phyloP scores from a whole-genome alignment of 371 early-diverging fungal genomes.

The Nematocida sp. region DNA sequence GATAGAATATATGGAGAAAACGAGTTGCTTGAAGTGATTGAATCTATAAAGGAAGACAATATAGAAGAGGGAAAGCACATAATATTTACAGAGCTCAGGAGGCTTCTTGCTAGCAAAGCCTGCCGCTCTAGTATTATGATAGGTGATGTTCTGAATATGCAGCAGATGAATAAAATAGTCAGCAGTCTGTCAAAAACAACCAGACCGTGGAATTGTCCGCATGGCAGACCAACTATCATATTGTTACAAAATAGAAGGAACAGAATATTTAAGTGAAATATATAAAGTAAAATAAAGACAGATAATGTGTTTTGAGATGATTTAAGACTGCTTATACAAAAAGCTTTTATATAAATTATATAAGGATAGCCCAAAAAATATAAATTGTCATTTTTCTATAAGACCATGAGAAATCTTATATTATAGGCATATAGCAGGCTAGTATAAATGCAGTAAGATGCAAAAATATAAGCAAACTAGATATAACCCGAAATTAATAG shows the following conservation, averaged over 20 bases:
- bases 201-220: conserved; percentile 82
- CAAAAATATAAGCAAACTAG: no score
- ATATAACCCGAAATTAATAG: no score
- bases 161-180: conserved; percentile 68
- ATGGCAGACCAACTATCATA: conserved; percentile 83
- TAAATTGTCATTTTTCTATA: no score
- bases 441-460: no score
- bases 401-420: no score
- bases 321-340: no score
- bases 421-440: no score
- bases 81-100: conserved; percentile 63
- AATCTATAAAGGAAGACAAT: conserved; percentile 61
- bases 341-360: no score
- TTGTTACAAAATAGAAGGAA: conserved; percentile 39
- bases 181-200: conserved; percentile 60
- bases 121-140: conserved; percentile 75
- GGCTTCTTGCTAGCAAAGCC: conserved; percentile 73
- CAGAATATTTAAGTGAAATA: no score
- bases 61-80: conserved; percentile 27
- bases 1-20: conserved; percentile 56
- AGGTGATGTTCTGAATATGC: conserved; percentile 61
- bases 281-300: no score
- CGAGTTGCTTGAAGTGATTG: conserved; percentile 65
- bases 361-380: no score
- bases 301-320: no score